Evolutionary conservation across 2,329 filamentous ascomycete species (phyloP).

Genomic region (Penicillium sp.): DNA sequence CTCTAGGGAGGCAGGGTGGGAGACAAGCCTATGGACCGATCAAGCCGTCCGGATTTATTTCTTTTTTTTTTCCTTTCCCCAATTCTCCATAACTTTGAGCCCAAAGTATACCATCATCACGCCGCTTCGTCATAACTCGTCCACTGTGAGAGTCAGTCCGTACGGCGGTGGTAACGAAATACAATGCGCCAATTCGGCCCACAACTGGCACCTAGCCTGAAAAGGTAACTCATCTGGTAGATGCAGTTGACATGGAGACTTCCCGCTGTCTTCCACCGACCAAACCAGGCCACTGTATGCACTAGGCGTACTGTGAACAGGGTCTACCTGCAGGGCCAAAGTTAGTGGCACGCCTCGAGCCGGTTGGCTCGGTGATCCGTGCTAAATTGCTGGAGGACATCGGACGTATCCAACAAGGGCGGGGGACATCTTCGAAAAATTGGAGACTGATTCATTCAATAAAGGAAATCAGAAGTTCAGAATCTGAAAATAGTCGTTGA

Average conservation of each 20-base stretch:
- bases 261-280: constrained; percentile 15
- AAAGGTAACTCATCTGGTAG: constrained; percentile 16
- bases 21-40: neutral
- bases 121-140: constrained; percentile 9
- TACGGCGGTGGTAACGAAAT: constrained; percentile 16
- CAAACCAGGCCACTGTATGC: constrained; percentile 13
- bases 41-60: neutral
- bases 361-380: constrained; percentile 25
- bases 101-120: constrained; percentile 2
- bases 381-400: neutral
- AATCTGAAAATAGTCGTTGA: constrained; percentile 2
- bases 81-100: neutral
- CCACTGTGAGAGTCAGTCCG: constrained; percentile 7
- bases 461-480: constrained; percentile 11
- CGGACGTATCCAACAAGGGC: constrained; percentile 15
- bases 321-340: constrained; percentile 18
- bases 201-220: constrained; percentile 17
- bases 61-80: neutral
- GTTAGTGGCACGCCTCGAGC: constrained; percentile 16
- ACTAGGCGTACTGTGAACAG: constrained; percentile 1
- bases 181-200: constrained; percentile 4
- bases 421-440: constrained; percentile 4
- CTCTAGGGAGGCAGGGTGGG: neutral
- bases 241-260: constrained; percentile 5
- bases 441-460: constrained; percentile 13